Percentiles rank a stretch among this genome's conserved stretches.
Conservation (phyloP, 768 basidiomycete genomes). For the Pleurotus sapidus region DNA sequence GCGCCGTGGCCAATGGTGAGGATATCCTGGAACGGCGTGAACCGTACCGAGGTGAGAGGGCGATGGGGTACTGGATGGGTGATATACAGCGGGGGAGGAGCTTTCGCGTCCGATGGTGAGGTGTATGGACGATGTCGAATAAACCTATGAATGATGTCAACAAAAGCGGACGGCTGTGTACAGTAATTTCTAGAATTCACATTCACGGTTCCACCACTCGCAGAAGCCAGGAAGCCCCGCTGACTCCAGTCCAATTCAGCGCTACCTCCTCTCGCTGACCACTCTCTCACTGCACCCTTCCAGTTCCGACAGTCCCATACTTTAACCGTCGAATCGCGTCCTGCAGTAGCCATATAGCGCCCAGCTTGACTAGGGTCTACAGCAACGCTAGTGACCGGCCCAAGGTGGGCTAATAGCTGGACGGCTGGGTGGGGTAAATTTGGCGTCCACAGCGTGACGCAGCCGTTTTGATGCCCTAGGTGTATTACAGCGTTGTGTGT, state of each 20-base stretch:
- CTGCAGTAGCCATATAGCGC: conserved; percentile 87
- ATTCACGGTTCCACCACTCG: conserved; percentile 81
- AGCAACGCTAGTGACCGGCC: conserved; percentile 77
- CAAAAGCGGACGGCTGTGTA: neutral
- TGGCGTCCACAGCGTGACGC: conserved; percentile 96
- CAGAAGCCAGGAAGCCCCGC: conserved; percentile 78
- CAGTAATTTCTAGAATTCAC: conserved; percentile 37
- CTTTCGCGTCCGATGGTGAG: conserved; percentile 42
- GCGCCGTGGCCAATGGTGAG: conserved; percentile 74
- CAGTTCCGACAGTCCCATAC: conserved; percentile 98
- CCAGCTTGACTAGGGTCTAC: conserved; percentile 87
- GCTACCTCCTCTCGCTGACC: conserved; percentile 67
- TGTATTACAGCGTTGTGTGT: conserved; percentile 91
- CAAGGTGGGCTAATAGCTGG: conserved; percentile 86
- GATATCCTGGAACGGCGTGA: conserved; percentile 87
- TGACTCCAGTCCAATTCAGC: conserved; percentile 83
- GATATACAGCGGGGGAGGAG: conserved; percentile 80
- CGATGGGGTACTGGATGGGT: conserved; percentile 83
- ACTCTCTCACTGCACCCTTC: conserved; percentile 80
- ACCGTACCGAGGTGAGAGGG: conserved; percentile 73
- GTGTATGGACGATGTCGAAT: conserved; percentile 66
- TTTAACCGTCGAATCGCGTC: conserved; percentile 86
- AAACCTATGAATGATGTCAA: conserved; percentile 49
- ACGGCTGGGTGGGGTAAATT: conserved; percentile 91
- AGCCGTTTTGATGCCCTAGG: conserved; percentile 93